These are phyloP conservation scores for Fusarium temperatum DNA, from an alignment of 2,329 filamentous ascomycete genomes.

Conservation along the genomic window DNA sequence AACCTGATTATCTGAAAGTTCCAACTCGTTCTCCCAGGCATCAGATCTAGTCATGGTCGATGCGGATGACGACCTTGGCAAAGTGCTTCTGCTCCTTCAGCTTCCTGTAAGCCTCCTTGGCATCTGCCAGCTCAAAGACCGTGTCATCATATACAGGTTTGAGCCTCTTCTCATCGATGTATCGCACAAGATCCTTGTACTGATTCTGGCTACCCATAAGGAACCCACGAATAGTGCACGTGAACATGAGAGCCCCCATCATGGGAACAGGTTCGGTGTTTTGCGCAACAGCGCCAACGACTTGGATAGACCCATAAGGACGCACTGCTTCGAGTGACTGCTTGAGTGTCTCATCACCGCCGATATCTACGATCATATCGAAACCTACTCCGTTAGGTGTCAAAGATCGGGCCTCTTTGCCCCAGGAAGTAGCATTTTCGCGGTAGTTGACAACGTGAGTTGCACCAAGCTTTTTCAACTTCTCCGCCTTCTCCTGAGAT, in stretches of 20 bases:
- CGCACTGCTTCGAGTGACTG: constrained; percentile 63
- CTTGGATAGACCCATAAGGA: constrained; percentile 45
- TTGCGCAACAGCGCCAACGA: constrained; percentile 46
- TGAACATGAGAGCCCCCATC: constrained; percentile 37
- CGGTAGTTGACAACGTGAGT: constrained; percentile 70
- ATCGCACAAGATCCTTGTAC: constrained; percentile 43
- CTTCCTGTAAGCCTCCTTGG: constrained; percentile 45
- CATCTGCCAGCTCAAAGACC: constrained; percentile 44
- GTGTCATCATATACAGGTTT: constrained; percentile 45
- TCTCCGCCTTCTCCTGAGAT: constrained; percentile 61
- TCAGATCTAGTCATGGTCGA: constrained; percentile 21
- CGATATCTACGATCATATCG: constrained; percentile 73
- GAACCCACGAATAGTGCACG: constrained; percentile 44
- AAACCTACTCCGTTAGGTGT: constrained; percentile 60
- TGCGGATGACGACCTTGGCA: constrained; percentile 47
- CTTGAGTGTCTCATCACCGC: constrained; percentile 67
- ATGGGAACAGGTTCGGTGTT: constrained; percentile 34
- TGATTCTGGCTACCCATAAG: constrained; percentile 40
- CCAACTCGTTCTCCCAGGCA: rapidly evolving
- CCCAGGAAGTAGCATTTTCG: constrained; percentile 63
- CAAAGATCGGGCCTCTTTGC: constrained; percentile 62
- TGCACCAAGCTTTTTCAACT: constrained; percentile 65
- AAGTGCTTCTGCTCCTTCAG: constrained; percentile 49
- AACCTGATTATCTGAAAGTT: neutral
- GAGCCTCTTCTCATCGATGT: constrained; percentile 46